A percentile compares a stretch with the other conserved stretches of the same genome.
phyloP scores from a whole-genome alignment of 148 eudicot genomes.

The Rhododendron molle region DNA sequence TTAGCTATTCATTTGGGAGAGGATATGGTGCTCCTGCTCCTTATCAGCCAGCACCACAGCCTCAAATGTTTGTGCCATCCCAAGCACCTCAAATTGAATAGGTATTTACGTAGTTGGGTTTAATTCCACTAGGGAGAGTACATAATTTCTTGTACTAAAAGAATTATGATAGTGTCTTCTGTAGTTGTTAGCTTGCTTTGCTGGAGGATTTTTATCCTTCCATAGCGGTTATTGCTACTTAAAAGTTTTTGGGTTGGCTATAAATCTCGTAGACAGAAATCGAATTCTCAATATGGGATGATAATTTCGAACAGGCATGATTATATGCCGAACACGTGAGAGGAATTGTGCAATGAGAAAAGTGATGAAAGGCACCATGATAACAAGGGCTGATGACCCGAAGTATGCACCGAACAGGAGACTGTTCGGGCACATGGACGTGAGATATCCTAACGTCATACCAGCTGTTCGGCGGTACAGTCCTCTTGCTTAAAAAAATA shows the following conservation, averaged over 20 bases:
- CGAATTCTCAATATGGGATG: too few relatives aligned
- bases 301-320: too few relatives aligned
- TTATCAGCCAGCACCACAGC: conserved; percentile 29
- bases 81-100: conserved; percentile 46
- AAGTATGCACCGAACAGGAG: too few relatives aligned
- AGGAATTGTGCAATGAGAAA: too few relatives aligned
- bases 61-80: conserved; percentile 61
- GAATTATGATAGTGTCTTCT: background rate
- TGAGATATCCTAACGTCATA: too few relatives aligned
- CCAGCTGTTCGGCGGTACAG: too few relatives aligned
- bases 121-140: background rate
- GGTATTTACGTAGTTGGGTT: conserved; percentile 33
- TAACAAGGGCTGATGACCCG: too few relatives aligned
- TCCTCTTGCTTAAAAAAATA: too few relatives aligned
- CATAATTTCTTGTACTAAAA: background rate
- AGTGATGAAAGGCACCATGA: too few relatives aligned
- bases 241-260: background rate
- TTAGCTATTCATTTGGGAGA: conserved; percentile 32
- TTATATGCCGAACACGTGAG: too few relatives aligned
- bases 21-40: conserved; percentile 41
- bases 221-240: background rate
- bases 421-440: too few relatives aligned
- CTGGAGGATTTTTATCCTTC: background rate
- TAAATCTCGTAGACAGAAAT: background rate
- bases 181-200: background rate